Conservation (phyloP, 495 filamentous ascomycete genomes). For the Elasticomyces elasticus region DNA sequence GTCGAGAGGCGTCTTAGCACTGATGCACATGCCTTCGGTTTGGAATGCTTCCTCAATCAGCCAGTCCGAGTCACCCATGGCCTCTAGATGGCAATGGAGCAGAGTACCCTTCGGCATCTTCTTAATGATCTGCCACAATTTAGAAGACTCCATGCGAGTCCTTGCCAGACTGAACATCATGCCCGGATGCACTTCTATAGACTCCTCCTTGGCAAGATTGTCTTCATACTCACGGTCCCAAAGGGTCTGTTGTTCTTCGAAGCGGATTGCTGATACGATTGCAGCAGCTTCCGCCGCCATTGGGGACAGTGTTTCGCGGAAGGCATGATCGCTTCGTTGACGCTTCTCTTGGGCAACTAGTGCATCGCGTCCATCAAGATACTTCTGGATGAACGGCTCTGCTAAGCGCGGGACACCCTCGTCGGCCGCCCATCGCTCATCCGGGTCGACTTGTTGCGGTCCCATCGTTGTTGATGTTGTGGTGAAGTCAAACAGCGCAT, state of each 20-base stretch:
- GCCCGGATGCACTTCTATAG: conserved; percentile 59
- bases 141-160: conserved; percentile 66
- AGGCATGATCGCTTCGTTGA: conserved; percentile 61
- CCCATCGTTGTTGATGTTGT: background rate
- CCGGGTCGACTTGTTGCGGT: background rate
- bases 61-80: conserved; percentile 79
- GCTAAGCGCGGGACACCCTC: conserved; percentile 43
- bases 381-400: conserved; percentile 71
- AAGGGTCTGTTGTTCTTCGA: conserved; percentile 58
- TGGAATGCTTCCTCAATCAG: conserved; percentile 59
- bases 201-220: conserved; percentile 41
- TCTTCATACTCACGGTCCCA: conserved; percentile 66
- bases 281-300: conserved; percentile 62
- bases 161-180: conserved; percentile 83
- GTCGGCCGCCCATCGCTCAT: conserved; percentile 43
- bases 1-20: conserved; percentile 43
- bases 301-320: conserved; percentile 60
- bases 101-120: conserved; percentile 86
- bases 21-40: conserved; percentile 66
- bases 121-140: conserved; percentile 74
- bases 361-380: conserved; percentile 63
- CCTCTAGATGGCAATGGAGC: conserved; percentile 78
- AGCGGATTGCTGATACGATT: conserved; percentile 69
- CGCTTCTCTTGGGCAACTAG: conserved; percentile 72
- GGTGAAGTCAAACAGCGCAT: background rate